These are phyloP conservation scores for Exophiala sp. DNA, from an alignment of 2,329 filamentous ascomycete genomes.

Conservation along the genomic window DNA sequence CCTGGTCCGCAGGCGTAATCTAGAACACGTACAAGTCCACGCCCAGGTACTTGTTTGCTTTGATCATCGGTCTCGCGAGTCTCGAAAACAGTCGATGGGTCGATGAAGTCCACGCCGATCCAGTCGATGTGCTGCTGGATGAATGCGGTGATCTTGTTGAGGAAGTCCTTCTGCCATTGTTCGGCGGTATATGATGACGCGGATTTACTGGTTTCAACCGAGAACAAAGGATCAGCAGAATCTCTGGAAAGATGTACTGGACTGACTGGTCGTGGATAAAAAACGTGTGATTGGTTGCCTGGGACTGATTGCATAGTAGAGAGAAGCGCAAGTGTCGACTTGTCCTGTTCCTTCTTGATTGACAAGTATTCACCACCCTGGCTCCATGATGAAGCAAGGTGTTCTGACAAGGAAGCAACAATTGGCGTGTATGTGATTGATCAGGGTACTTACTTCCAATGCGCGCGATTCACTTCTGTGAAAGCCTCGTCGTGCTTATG, in stretches of 20 bases:
- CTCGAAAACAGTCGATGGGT: conserved; percentile 18
- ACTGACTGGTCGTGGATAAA: too few species aligned
- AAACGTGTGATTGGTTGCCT: too few species aligned
- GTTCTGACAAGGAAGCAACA: neutral
- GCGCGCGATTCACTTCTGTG: conserved; percentile 22
- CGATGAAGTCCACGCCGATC: conserved; percentile 26
- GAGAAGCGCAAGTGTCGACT: too few species aligned
- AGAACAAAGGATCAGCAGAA: too few species aligned
- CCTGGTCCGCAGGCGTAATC: conserved; percentile 75
- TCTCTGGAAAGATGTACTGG: too few species aligned
- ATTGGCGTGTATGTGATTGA: neutral
- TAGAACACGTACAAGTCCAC: conserved; percentile 51
- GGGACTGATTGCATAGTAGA: too few species aligned
- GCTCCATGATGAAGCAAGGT: too few species aligned
- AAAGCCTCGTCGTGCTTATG: conserved; percentile 11
- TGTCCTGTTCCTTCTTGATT: too few species aligned
- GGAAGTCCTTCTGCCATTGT: conserved; percentile 25
- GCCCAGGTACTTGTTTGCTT: conserved; percentile 8
- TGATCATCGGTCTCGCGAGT: neutral
- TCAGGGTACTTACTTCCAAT: conserved; percentile 24
- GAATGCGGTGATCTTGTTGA: conserved; percentile 25
- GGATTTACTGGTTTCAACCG: conserved; percentile 24
- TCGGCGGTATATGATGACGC: conserved; percentile 24
- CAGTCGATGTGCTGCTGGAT: conserved; percentile 23
- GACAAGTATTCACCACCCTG: too few species aligned